These are phyloP conservation scores for Coniochaeta prunicola DNA, from an alignment of 2,329 filamentous ascomycete genomes.

Conservation along the genomic window DNA sequence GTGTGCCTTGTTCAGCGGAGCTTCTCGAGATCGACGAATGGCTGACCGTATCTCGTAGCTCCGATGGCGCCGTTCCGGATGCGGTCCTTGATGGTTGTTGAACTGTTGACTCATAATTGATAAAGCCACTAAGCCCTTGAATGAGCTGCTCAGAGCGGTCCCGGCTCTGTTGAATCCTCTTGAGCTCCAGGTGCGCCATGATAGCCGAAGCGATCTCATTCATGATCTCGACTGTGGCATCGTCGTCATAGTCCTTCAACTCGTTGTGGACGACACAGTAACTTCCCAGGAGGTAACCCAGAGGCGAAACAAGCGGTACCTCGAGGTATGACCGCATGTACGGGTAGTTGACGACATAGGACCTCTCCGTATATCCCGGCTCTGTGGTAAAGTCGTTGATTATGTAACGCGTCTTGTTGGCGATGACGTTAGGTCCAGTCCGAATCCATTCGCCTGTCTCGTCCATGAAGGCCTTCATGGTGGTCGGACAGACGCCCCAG, in stretches of 20 bases:
- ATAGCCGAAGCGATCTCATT: slow-evolving; percentile 15
- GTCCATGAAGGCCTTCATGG: slow-evolving; percentile 20
- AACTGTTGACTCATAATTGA: slow-evolving; percentile 5
- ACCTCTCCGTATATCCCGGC: slow-evolving; percentile 16
- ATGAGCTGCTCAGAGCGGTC: slow-evolving; percentile 17
- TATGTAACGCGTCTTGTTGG: slow-evolving; percentile 22
- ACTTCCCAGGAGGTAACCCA: slow-evolving; percentile 21
- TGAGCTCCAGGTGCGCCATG: slow-evolving; percentile 19
- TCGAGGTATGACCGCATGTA: slow-evolving; percentile 23
- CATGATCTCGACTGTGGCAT: slow-evolving; percentile 12
- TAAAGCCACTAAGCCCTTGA: slow-evolving; percentile 14
- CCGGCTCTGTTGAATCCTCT: slow-evolving; percentile 12
- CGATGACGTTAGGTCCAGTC: slow-evolving; percentile 16
- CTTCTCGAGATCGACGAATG: background rate
- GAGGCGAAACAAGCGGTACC: slow-evolving; percentile 21
- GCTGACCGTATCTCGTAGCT: background rate
- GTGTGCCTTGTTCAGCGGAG: background rate
- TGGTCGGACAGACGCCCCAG: slow-evolving; percentile 22
- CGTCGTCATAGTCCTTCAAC: slow-evolving; percentile 14
- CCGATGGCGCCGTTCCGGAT: background rate
- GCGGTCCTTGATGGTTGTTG: background rate
- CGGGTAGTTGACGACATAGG: slow-evolving; percentile 21
- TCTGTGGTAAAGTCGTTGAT: slow-evolving; percentile 21
- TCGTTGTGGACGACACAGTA: slow-evolving; percentile 24
- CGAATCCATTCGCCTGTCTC: slow-evolving; percentile 14